phyloP scores from a whole-genome alignment of 2,329 filamentous ascomycete genomes.

The Pezicula neosporulosa region DNA sequence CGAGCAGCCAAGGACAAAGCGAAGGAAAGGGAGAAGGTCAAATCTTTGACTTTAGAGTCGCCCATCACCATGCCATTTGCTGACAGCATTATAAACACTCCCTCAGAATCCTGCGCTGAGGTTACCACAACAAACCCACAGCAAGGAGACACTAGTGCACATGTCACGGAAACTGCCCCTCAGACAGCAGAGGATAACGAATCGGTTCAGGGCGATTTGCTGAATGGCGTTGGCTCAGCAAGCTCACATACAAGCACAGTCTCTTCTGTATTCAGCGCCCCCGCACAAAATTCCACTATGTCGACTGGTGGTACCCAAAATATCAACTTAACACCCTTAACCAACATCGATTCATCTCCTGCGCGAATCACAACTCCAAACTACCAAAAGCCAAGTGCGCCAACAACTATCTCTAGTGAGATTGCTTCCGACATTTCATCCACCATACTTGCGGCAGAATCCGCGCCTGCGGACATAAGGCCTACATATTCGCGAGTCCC shows the following conservation, averaged over 20 bases:
- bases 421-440: constrained; percentile 12
- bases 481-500: constrained; percentile 32
- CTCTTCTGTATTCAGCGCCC: constrained; percentile 65
- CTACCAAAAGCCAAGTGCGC: constrained; percentile 28
- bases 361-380: constrained; percentile 53
- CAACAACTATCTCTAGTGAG: constrained; percentile 31
- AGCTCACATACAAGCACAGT: constrained; percentile 69
- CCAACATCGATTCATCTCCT: constrained; percentile 63
- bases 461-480: constrained; percentile 16
- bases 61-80: constrained; percentile 26
- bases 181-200: constrained; percentile 50
- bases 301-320: constrained; percentile 22
- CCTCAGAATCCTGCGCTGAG: constrained; percentile 25
- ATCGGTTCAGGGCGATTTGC: constrained; percentile 59
- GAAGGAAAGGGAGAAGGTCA: constrained; percentile 58
- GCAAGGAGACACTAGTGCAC: constrained; percentile 14
- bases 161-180: constrained; percentile 17
- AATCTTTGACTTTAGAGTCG: constrained; percentile 32
- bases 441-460: constrained; percentile 17
- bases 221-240: constrained; percentile 68
- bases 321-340: constrained; percentile 57
- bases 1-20: constrained; percentile 49
- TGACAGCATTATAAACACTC: constrained; percentile 29
- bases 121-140: constrained; percentile 23
- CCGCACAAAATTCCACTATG: constrained; percentile 20